Evolutionary conservation across 1,284 basidiomycete genomes (phyloP).

Genomic region (Rhodotorula sp.): DNA sequence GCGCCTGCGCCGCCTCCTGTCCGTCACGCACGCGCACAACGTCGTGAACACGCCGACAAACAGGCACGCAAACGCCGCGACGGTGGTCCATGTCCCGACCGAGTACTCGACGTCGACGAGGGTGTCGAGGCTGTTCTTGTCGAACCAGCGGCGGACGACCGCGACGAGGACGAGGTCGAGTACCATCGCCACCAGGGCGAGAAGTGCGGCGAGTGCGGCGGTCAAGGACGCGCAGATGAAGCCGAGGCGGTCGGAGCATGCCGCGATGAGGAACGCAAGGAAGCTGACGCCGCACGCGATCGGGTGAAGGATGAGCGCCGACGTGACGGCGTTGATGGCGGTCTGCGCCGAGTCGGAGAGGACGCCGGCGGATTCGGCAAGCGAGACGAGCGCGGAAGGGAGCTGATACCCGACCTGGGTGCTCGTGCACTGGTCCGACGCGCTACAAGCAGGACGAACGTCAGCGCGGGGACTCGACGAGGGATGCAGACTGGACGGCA

Average conservation of each 20-base stretch:
- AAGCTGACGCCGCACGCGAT: slow-evolving; percentile 48
- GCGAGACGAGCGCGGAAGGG: slow-evolving; percentile 1
- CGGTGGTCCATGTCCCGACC: slow-evolving; percentile 18
- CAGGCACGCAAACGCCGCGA: slow-evolving; percentile 26
- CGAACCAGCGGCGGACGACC: slow-evolving; percentile 10
- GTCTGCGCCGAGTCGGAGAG: slow-evolving; percentile 46
- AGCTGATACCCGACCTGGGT: slow-evolving; percentile 15
- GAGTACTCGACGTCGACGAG: slow-evolving; percentile 11
- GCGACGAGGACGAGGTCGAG: slow-evolving; percentile 34
- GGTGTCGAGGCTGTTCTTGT: not conserved
- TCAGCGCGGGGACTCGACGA: too few species aligned
- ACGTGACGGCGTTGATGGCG: slow-evolving; percentile 45
- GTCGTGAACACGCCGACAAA: slow-evolving; percentile 21
- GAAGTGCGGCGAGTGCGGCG: slow-evolving; percentile 48
- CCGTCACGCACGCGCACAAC: slow-evolving; percentile 16
- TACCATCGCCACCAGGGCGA: slow-evolving; percentile 51
- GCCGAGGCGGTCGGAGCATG: slow-evolving; percentile 48
- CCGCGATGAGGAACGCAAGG: slow-evolving; percentile 47
- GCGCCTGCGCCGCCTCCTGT: not conserved
- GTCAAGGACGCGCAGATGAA: slow-evolving; percentile 50
- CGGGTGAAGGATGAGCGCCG: slow-evolving; percentile 51
- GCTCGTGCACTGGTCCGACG: slow-evolving; percentile 38
- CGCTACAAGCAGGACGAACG: not conserved
- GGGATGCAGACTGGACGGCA: too few species aligned
- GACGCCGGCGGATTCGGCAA: slow-evolving; percentile 2